Base-by-base conservation (phyloP, 257 asterid genomes). In the Avicennia marina region DNA sequence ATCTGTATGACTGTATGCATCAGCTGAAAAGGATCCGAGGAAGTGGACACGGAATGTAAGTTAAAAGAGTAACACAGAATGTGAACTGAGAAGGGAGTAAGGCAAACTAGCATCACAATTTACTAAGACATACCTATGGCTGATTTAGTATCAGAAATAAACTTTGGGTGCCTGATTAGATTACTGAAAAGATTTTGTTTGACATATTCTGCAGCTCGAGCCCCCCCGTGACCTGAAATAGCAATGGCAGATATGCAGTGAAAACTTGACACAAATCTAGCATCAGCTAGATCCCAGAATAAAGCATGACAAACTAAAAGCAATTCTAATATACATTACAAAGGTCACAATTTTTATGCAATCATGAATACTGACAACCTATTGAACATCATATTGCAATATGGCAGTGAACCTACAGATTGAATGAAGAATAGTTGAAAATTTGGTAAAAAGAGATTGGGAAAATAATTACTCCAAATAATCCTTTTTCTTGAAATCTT, bases 201-300 rank as follows among this genome's bases (percentile, higher is more conserved):
- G 55, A 91, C 98, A 63, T 91, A 91, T 59, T 88, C 98, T 42
- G 98, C 98, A 54, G 98, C 98, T 42, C 98, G 81, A 67, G 97
- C 95, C 57, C 98, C 98, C 0, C 98, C 98, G 21, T 91, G 98
- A 64, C 98, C 98, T 91, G 67, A 75, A 25, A 36, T 5, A 11
- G 10, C 10, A 4, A 36, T 11, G 13, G 13, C 38, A 64, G 18
- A 25, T 27, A 64, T 18, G 21, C 32, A 32, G 34, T 32, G 55
- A n/a, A 20, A 16, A 31, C 20, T 32, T 4, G 20, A 13, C 18
- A 11, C 33, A 27, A 53, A 40, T 19, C 13, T 18, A 29, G 62
- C 50, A 27, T 16, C 6, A 45, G 11, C 31, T 25, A 15, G 18
- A 11, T 36, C 12, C 31, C 34, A 34, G 41, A 26, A 53, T 42